phyloP scores from a whole-genome alignment of 78 protist species.

The Anaeramoeba flamelloides region DNA sequence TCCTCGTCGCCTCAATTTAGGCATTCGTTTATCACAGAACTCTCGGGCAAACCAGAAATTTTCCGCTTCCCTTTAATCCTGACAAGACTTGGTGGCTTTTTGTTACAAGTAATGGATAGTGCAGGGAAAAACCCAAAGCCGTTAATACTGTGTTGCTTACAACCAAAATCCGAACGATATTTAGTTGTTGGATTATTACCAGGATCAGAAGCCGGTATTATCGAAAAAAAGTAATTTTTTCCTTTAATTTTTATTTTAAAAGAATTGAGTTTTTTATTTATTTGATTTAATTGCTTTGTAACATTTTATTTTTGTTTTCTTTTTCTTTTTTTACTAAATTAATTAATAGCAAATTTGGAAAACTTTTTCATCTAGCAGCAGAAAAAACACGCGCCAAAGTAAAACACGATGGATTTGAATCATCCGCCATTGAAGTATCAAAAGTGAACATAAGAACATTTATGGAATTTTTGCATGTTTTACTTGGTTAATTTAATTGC shows the following conservation, averaged over 20 bases:
- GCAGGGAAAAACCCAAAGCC: slow-evolving; percentile 26
- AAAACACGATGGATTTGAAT: slow-evolving; percentile 32
- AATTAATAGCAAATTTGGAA: slow-evolving; percentile 32
- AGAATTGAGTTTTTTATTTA: too few relatives aligned
- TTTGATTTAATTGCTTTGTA: too few relatives aligned
- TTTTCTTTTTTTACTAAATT: too few relatives aligned
- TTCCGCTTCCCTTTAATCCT: slow-evolving; percentile 26
- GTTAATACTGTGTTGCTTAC: slow-evolving; percentile 28
- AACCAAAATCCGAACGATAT: slow-evolving; percentile 17
- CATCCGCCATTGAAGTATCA: slow-evolving; percentile 25
- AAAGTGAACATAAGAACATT: slow-evolving; percentile 24
- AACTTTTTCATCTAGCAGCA: slow-evolving; percentile 26
- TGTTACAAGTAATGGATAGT: slow-evolving; percentile 22
- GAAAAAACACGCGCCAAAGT: slow-evolving; percentile 9
- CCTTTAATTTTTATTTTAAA: too few relatives aligned
- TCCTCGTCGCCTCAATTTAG: slow-evolving; percentile 26
- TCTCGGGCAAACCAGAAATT: slow-evolving; percentile 6
- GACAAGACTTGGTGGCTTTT: slow-evolving; percentile 29
- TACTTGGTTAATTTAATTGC: too few relatives aligned
- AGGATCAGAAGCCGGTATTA: slow-evolving; percentile 2
- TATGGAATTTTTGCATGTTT: slow-evolving; percentile 22
- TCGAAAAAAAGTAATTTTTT: slow-evolving; percentile 23
- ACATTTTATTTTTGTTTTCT: too few relatives aligned
- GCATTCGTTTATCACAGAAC: slow-evolving; percentile 25
- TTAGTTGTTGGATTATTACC: slow-evolving; percentile 35